Conservation (phyloP, 108 stramenopile species). For the Pinguiococcus pyrenoidosus region DNA sequence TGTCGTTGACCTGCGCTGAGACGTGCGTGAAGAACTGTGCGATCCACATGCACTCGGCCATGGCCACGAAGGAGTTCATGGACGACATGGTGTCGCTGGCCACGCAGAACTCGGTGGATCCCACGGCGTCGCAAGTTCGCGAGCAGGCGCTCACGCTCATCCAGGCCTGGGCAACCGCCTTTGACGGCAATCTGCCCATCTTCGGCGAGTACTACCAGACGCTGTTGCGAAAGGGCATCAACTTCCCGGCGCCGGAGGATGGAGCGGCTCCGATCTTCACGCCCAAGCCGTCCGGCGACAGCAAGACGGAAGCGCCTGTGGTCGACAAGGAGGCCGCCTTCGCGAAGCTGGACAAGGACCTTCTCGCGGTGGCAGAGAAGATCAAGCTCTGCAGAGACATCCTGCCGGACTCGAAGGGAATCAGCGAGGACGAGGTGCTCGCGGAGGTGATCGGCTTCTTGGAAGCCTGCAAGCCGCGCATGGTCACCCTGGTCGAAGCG, state of each 20-base stretch:
- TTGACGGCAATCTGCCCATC: conserved; percentile 13
- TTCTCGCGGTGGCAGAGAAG: conserved; percentile 23
- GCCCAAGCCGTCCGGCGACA: not conserved
- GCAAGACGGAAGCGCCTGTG: conserved; percentile 7
- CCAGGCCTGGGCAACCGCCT: conserved; percentile 1
- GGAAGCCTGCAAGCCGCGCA: conserved; percentile 38
- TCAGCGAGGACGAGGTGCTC: conserved; percentile 29
- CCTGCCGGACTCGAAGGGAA: conserved; percentile 24
- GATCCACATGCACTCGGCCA: not conserved
- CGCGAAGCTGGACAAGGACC: not conserved
- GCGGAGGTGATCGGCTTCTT: conserved; percentile 39
- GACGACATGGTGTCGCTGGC: conserved; percentile 2
- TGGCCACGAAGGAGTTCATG: not conserved
- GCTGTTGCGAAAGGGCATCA: not conserved
- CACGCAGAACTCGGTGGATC: not conserved
- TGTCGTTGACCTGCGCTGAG: conserved; percentile 5
- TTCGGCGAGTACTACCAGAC: conserved; percentile 1
- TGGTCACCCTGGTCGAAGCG: conserved; percentile 32
- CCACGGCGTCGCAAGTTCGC: not conserved
- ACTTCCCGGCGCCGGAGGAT: not conserved
- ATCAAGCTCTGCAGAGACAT: conserved; percentile 26
- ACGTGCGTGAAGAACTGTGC: conserved; percentile 16
- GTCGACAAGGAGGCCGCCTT: conserved; percentile 3
- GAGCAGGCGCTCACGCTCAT: conserved; percentile 3
- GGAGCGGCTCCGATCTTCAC: not conserved